phyloP scores from a whole-genome alignment of 768 basidiomycete genomes.

The Termitomyces sp. region DNA sequence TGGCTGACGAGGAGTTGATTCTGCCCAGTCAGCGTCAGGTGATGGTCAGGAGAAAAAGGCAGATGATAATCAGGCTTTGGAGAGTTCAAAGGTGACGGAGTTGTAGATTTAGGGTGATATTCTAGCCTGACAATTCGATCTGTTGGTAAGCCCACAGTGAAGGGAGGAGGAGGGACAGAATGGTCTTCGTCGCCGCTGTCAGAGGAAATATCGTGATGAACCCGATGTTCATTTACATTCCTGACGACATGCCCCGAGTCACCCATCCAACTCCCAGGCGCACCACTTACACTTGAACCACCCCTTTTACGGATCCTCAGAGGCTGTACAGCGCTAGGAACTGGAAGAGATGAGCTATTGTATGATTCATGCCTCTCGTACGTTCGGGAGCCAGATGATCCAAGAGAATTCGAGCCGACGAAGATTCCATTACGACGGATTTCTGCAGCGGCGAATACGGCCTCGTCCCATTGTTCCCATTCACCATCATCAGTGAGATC shows the following conservation, averaged over 20 bases:
- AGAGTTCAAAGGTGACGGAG: conserved; percentile 16
- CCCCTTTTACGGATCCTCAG: conserved; percentile 29
- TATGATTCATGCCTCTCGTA: conserved; percentile 1
- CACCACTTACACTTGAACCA: conserved; percentile 5
- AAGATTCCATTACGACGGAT: conserved; percentile 1
- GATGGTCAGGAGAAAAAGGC: conserved; percentile 4
- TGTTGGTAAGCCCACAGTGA: conserved; percentile 27
- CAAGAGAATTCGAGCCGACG: not conserved
- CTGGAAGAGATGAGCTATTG: conserved; percentile 4
- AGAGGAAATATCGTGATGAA: conserved; percentile 5
- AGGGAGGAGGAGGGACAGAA: conserved; percentile 32
- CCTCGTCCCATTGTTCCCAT: conserved; percentile 48
- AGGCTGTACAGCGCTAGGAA: conserved; percentile 21
- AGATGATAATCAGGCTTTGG: conserved; percentile 11
- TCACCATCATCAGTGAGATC: conserved; percentile 27
- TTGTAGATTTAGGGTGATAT: conserved; percentile 19
- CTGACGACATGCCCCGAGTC: conserved; percentile 1
- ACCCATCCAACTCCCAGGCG: conserved; percentile 6
- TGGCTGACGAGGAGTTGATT: not conserved
- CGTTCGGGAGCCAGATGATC: conserved; percentile 4
- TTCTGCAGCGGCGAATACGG: conserved; percentile 26
- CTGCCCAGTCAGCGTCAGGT: conserved; percentile 1
- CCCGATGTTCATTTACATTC: conserved; percentile 1
- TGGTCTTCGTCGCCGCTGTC: conserved; percentile 18
- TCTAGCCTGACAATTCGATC: conserved; percentile 26